Evolutionary conservation across 805 yeast species (phyloP).

Genomic region (Candida methanosorbosa): DNA sequence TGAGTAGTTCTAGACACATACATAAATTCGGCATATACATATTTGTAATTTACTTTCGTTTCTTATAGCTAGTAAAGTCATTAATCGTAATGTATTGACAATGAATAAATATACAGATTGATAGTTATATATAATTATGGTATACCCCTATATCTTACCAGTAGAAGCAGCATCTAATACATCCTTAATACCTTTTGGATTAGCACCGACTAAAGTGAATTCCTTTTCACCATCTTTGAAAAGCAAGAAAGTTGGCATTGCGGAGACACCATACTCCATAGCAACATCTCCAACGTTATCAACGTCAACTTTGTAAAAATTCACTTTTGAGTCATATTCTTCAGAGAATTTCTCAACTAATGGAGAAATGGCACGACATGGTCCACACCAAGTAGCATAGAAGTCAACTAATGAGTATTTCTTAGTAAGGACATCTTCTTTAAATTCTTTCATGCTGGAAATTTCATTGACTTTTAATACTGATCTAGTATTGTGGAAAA

Average conservation of each 20-base stretch:
- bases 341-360: conserved; percentile 35
- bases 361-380: conserved; percentile 69
- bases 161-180: conserved; percentile 17
- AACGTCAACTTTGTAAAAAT: conserved; percentile 64
- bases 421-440: conserved; percentile 21
- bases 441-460: conserved; percentile 25
- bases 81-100: no score
- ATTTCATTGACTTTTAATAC: conserved; percentile 24
- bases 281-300: conserved; percentile 57
- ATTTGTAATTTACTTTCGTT: neutral
- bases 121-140: neutral
- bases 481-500: conserved; percentile 5
- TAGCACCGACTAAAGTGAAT: conserved; percentile 60
- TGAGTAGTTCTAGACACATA: neutral
- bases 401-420: conserved; percentile 52
- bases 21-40: neutral
- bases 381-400: conserved; percentile 72
- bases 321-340: conserved; percentile 35
- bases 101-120: no score
- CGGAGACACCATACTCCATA: conserved; percentile 48
- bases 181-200: conserved; percentile 28
- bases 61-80: no score
- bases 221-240: conserved; percentile 52
- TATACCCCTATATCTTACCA: conserved; percentile 3
- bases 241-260: conserved; percentile 70